Base-by-base conservation (phyloP, 345 rosid genomes). In the Odontarrhena argentea region DNA sequence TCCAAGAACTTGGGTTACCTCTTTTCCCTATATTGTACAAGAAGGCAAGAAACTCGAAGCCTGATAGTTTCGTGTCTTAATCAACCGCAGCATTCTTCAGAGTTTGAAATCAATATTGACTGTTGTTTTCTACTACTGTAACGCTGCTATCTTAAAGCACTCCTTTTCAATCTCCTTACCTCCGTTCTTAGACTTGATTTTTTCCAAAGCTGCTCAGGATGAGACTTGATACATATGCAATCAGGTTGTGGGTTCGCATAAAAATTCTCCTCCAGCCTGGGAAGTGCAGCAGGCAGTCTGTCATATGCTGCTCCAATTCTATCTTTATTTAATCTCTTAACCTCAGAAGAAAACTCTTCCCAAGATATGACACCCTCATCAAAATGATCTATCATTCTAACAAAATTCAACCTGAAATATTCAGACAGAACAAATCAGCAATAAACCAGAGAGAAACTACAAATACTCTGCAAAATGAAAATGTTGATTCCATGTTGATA, bases 201-300 rank as follows among this genome's bases (percentile, higher is more conserved):
- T 62, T 36, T 8, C 56, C 42, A 11, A 24, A 61, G 55, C 56
- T 70, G 44, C 24, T 46, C 65, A 68, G 70, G 77, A 62, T 50
- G 77, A 58, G 80, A 59, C 62, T 59, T 84, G 73, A 75, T 75
- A 66, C 97, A 93, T 62, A 93, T 59, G 73, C 98, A 93, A 8
- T 89, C 98, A 1, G 98, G 97, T 60, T 85, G 71, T 46, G 98
- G 97, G 63, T 93, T 93, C 14, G 97, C 91, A 69, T 84, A 90
- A 52, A 93, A 93, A 55, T 85, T 90, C 81, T 93, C 98, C 80
- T 93, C 97, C 32, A 82, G 63, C 77, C 97, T 80, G 1, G 97
- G 96, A 3, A 85, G 50, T 32, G 82, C 88, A 63, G 92, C 92
- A 9, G 66, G 76, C 67, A 48, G 71, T 80, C 98, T 84, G 24